Percentiles rank a stretch among this genome's conserved stretches.
Evolutionary conservation across 2,329 filamentous ascomycete genomes (phyloP).

Genomic region (Cytospora mali): DNA sequence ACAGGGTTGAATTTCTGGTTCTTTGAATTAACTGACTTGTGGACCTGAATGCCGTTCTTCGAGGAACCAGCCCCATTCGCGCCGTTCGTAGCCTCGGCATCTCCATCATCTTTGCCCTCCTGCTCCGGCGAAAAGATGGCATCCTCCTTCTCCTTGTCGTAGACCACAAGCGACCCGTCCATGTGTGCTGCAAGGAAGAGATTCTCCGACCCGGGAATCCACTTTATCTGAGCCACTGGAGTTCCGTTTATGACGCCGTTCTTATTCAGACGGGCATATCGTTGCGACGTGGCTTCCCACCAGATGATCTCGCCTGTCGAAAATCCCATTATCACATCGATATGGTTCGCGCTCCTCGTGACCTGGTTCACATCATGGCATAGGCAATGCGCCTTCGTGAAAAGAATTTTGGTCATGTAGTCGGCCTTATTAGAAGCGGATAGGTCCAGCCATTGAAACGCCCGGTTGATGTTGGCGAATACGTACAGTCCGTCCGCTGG

Average conservation of each 20-base stretch:
- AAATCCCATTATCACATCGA: conserved; percentile 94
- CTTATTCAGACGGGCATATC: conserved; percentile 90
- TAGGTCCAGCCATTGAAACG: conserved; percentile 94
- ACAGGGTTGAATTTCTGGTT: conserved; percentile 95
- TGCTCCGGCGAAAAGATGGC: conserved; percentile 75
- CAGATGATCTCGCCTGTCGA: conserved; percentile 97
- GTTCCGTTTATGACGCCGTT: conserved; percentile 85
- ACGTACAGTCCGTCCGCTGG: conserved; percentile 79
- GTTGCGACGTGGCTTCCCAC: conserved; percentile 96
- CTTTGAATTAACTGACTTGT: conserved; percentile 90
- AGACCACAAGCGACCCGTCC: conserved; percentile 88
- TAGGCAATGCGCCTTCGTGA: conserved; percentile 92
- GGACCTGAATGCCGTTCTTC: conserved; percentile 64
- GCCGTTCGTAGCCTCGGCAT: conserved; percentile 49
- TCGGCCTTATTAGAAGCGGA: conserved; percentile 79
- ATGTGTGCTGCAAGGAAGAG: conserved; percentile 90
- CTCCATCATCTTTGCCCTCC: conserved; percentile 77
- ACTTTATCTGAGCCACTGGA: conserved; percentile 83
- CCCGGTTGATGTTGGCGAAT: conserved; percentile 94
- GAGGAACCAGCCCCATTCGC: conserved; percentile 39
- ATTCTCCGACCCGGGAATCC: conserved; percentile 93
- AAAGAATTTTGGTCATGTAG: conserved; percentile 91
- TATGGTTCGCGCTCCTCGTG: conserved; percentile 77
- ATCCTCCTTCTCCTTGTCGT: conserved; percentile 97
- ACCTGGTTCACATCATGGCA: conserved; percentile 89